Evolutionary conservation across 768 basidiomycete genomes (phyloP), one percentile per base, ranked within the genome.

Genomic region (Mycena belliarum): DNA sequence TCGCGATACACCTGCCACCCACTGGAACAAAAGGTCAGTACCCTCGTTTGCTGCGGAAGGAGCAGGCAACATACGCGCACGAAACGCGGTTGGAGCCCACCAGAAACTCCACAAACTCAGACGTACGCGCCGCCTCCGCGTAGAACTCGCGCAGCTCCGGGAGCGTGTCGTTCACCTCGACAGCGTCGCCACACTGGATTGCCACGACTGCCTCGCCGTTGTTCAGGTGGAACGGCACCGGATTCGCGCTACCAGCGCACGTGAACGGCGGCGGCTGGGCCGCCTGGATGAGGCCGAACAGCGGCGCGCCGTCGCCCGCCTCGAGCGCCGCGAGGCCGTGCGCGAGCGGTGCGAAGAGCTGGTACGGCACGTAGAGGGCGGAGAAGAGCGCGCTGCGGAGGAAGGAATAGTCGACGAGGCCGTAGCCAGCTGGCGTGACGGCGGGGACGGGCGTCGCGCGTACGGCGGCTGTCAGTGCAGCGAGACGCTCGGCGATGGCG

Each of bases 311-410:
- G 49, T 73, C 54, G 28, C 72, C 72, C 14, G 28, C 42, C 46
- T 68, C 69, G 11, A 71, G 63, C 18, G 64, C 70, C 3, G 69
- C 66, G 2, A 73, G 57, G 2, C 50, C 66, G 42, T 56, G 47
- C 2, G 66, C 67, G 6, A 71, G 45, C 11, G 46, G 20, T 15
- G 58, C 42, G 35, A 57, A 68, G 6, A 48, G 26, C 0, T 4
- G 46, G 43, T 66, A 68, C 3, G 70, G 71, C 2, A 55, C 21
- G 49, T 70, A 70, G 25, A 72, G 57, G 2, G 62, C 24, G 4
- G 20, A 12, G 58, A 69, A 70, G 24, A 73, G 42, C 14, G 53
- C 41, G 7, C 18, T 32, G 37, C 63, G 57, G 24, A 69, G 60
- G 35, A 64, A 35, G 6, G 59, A 41, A 45, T 64, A 66, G 63